These are phyloP conservation scores for Ogataea thermomethanolica DNA, from an alignment of 805 yeast species.

Conservation along the genomic window DNA sequence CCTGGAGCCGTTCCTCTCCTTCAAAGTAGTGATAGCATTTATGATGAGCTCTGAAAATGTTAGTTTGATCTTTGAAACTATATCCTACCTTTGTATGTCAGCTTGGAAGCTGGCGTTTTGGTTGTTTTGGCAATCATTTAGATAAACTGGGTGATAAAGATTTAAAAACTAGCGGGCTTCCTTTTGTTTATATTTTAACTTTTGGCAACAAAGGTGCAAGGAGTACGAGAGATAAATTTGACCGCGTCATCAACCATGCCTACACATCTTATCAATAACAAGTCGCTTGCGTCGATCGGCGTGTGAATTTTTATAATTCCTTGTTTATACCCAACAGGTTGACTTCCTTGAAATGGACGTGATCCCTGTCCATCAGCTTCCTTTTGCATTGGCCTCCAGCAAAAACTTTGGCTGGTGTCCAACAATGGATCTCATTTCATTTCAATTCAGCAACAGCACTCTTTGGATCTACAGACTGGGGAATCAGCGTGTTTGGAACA, in stretches of 20 bases:
- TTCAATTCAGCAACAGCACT: slow-evolving; percentile 26
- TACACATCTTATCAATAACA: slow-evolving; percentile 6
- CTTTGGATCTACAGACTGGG: slow-evolving; percentile 32
- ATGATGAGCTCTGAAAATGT: slow-evolving; percentile 51
- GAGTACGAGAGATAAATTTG: background rate
- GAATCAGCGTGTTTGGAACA: slow-evolving; percentile 34
- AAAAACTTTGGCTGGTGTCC: slow-evolving; percentile 32
- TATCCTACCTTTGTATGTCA: slow-evolving; percentile 46
- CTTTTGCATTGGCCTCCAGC: slow-evolving; percentile 18
- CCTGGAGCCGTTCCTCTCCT: slow-evolving; percentile 79
- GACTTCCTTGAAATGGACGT: slow-evolving; percentile 2
- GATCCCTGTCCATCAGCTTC: slow-evolving; percentile 17
- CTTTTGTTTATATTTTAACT: slow-evolving; percentile 15
- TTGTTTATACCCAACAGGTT: background rate
- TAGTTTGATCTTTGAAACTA: slow-evolving; percentile 5
- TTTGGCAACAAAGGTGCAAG: slow-evolving; percentile 4
- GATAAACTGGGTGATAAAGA: background rate
- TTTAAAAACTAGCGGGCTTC: slow-evolving; percentile 4
- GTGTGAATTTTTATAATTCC: background rate
- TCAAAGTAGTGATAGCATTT: slow-evolving; percentile 65
- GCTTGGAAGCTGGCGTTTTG: slow-evolving; percentile 34
- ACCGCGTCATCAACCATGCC: slow-evolving; percentile 5
- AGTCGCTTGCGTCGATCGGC: slow-evolving; percentile 5
- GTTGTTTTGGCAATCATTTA: slow-evolving; percentile 37
- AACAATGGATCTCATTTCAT: slow-evolving; percentile 33